Conservation (phyloP, 2,329 filamentous ascomycete genomes). For the Scedosporium apiospermum region DNA sequence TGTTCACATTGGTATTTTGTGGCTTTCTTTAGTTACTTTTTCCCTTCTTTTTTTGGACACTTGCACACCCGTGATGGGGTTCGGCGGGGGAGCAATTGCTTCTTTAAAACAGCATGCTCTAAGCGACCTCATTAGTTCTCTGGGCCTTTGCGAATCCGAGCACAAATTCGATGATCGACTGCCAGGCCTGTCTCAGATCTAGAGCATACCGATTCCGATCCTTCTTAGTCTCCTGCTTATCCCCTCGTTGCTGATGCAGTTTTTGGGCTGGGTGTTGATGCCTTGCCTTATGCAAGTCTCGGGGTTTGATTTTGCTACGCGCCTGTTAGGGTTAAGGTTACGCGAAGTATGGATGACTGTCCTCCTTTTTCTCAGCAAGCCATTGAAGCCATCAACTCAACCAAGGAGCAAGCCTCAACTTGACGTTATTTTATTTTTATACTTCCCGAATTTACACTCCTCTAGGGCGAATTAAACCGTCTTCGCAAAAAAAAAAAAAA, state of each 20-base stretch:
- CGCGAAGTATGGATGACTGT: too few relatives aligned
- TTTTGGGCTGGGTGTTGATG: too few relatives aligned
- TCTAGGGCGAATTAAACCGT: neutral
- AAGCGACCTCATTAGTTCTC: neutral
- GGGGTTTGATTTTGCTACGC: too few relatives aligned
- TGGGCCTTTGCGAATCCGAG: neutral
- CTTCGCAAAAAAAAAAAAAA: neutral
- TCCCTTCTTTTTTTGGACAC: neutral
- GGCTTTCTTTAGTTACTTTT: neutral
- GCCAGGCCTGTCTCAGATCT: neutral
- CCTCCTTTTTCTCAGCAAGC: too few relatives aligned
- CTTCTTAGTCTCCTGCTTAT: neutral
- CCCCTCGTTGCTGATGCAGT: neutral
- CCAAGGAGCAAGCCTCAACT: too few relatives aligned
- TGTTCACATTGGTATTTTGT: neutral
- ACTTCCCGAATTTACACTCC: too few relatives aligned
- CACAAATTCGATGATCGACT: neutral
- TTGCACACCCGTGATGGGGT: neutral
- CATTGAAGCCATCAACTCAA: too few relatives aligned
- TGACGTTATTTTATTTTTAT: too few relatives aligned
- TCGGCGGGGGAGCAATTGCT: neutral
- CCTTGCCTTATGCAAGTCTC: too few relatives aligned
- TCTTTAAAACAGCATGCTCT: neutral
- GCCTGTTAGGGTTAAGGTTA: too few relatives aligned
- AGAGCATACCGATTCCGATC: neutral